phyloP scores from a whole-genome alignment of 257 asterid genomes.

The Jaltomata sinuosa region DNA sequence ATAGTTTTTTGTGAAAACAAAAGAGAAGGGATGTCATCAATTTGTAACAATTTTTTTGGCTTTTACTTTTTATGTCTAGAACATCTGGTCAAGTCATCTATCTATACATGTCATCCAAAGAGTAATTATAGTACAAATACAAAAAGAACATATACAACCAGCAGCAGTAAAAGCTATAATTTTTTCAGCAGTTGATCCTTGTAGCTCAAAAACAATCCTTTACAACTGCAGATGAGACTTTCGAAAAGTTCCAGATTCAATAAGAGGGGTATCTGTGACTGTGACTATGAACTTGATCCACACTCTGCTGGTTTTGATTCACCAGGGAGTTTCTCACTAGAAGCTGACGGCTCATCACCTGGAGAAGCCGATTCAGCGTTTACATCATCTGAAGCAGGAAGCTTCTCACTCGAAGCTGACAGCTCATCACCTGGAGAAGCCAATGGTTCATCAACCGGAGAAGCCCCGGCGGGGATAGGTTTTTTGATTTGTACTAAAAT shows the following conservation, averaged over 20 bases:
- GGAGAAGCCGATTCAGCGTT: constrained; percentile 4
- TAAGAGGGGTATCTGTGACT: background rate
- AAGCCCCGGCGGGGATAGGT: constrained; percentile 6
- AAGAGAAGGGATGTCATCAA: background rate
- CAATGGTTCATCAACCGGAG: background rate
- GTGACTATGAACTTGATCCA: constrained; percentile 10
- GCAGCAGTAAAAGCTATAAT: background rate
- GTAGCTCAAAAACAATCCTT: background rate
- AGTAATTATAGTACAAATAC: background rate
- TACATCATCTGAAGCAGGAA: constrained; percentile 9
- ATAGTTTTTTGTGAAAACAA: background rate
- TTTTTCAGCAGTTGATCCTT: background rate
- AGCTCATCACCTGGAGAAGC: constrained; percentile 2
- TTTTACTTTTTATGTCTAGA: background rate
- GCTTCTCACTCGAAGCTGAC: constrained; percentile 15
- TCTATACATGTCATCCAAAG: background rate
- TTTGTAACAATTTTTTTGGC: background rate
- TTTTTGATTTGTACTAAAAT: constrained; percentile 74
- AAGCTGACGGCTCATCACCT: background rate
- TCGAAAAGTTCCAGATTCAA: background rate
- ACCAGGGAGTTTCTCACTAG: constrained; percentile 9
- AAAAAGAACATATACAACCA: background rate
- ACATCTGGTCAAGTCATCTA: background rate
- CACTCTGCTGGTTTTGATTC: constrained; percentile 1
- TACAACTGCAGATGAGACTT: background rate